phyloP scores from a whole-genome alignment of 2,329 filamentous ascomycete species.

The Colletotrichum sp. region DNA sequence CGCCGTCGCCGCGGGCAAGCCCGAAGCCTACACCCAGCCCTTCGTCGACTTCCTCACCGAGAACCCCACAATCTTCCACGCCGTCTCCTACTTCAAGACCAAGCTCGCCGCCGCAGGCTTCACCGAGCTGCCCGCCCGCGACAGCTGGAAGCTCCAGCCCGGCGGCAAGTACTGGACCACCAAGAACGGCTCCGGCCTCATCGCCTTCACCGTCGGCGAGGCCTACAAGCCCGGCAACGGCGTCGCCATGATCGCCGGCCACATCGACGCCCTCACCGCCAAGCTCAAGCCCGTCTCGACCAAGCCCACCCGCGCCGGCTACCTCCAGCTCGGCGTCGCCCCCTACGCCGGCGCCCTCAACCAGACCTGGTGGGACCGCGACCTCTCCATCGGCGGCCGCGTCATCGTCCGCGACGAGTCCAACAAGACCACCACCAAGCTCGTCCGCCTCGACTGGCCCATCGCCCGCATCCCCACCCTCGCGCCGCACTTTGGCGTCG shows the following conservation, averaged over 20 bases:
- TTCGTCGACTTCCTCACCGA: conserved; percentile 87
- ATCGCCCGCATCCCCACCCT: conserved; percentile 92
- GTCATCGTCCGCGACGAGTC: conserved; percentile 81
- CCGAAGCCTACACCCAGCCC: conserved; percentile 77
- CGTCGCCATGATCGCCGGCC: conserved; percentile 85
- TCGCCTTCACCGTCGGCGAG: conserved; percentile 84
- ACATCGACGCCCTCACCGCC: conserved; percentile 91
- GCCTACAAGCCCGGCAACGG: conserved; percentile 86
- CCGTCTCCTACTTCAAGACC: conserved; percentile 78
- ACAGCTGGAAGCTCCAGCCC: conserved; percentile 79
- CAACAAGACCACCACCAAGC: conserved; percentile 78
- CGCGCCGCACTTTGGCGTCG: conserved; percentile 90
- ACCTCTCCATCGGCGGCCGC: conserved; percentile 87
- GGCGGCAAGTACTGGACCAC: conserved; percentile 91
- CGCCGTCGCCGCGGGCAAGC: conserved; percentile 44
- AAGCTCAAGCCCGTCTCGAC: conserved; percentile 90
- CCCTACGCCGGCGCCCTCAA: conserved; percentile 91
- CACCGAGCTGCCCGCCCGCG: conserved; percentile 77
- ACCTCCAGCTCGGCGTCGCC: conserved; percentile 86
- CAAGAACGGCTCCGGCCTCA: conserved; percentile 84
- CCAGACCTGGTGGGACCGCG: conserved; percentile 95
- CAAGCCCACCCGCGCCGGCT: conserved; percentile 84
- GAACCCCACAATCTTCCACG: conserved; percentile 94
- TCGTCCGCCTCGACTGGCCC: conserved; percentile 94
- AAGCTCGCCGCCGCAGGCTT: conserved; percentile 78